Evolutionary conservation across 139 green algal species (phyloP).

Genomic region (Tetradesmus lagerheimii): DNA sequence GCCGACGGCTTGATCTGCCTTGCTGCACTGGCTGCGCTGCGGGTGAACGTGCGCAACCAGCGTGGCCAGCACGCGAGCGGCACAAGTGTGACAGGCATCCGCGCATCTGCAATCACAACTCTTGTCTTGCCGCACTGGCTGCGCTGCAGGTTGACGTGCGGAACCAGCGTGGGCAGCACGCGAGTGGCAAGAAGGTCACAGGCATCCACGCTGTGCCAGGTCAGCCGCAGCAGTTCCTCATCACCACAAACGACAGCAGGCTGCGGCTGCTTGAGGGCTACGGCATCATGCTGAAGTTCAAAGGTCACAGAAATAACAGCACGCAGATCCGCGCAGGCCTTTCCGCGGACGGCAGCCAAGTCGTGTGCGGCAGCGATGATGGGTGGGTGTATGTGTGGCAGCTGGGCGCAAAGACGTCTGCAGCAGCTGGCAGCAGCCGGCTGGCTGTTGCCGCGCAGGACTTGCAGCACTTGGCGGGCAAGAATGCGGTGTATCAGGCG

Average conservation of each 20-base stretch:
- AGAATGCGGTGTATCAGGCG: constrained; percentile 44
- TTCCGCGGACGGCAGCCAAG: constrained; percentile 51
- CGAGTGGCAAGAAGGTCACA: constrained; percentile 85
- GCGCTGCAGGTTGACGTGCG: constrained; percentile 67
- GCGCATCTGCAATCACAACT: too few relatives aligned
- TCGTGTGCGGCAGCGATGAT: constrained; percentile 85
- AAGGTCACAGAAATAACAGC: constrained; percentile 85
- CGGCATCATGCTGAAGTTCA: constrained; percentile 85
- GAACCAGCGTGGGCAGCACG: constrained; percentile 51
- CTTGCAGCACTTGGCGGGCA: constrained; percentile 7
- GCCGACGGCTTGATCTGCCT: not conserved
- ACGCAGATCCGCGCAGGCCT: constrained; percentile 76
- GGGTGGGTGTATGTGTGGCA: constrained; percentile 85
- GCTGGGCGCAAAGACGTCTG: constrained; percentile 10
- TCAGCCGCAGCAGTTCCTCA: constrained; percentile 74
- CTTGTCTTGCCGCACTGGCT: not conserved
- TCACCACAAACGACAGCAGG: constrained; percentile 91
- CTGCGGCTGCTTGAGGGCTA: constrained; percentile 70
- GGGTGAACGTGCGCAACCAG: constrained; percentile 71
- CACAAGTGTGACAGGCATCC: constrained; percentile 87
- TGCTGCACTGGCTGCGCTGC: not conserved
- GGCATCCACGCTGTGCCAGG: constrained; percentile 73
- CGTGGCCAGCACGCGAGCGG: constrained; percentile 54
- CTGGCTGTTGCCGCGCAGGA: not conserved
- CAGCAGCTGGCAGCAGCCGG: not conserved